Conservation (phyloP, 345 rosid species). For the Ceriops tagal region DNA sequence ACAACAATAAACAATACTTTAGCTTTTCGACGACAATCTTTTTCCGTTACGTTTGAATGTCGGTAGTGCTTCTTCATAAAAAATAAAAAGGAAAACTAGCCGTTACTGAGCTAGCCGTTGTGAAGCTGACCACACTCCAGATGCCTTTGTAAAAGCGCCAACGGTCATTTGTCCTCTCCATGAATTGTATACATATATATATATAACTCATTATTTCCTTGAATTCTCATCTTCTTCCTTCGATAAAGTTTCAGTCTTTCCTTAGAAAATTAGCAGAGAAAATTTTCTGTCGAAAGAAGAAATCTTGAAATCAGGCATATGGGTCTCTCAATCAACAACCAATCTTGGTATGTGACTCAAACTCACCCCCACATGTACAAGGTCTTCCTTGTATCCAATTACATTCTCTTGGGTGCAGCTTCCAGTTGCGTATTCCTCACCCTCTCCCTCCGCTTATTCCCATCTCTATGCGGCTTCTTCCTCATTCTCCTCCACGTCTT, state of each 20-base stretch:
- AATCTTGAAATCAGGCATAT: background rate
- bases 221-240: no score
- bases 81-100: background rate
- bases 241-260: background rate
- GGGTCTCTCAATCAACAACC: constrained; percentile 19
- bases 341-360: constrained; percentile 8
- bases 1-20: no score
- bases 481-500: constrained; percentile 52
- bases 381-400: constrained; percentile 28
- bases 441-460: constrained; percentile 44
- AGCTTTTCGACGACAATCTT: no score
- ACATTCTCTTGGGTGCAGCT: constrained; percentile 38
- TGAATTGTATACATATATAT: no score
- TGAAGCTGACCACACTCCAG: no score
- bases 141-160: background rate
- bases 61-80: no score
- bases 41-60: no score
- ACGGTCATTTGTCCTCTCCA: constrained; percentile 3
- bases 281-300: no score
- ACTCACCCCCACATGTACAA: constrained; percentile 27
- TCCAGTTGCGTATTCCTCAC: constrained; percentile 44
- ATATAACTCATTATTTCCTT: no score
- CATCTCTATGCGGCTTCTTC: constrained; percentile 66
- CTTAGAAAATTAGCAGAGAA: background rate
- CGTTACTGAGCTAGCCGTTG: background rate